These are phyloP conservation scores for Pyrenophora graminea DNA, from an alignment of 2,329 filamentous ascomycete species.

Conservation along the genomic window DNA sequence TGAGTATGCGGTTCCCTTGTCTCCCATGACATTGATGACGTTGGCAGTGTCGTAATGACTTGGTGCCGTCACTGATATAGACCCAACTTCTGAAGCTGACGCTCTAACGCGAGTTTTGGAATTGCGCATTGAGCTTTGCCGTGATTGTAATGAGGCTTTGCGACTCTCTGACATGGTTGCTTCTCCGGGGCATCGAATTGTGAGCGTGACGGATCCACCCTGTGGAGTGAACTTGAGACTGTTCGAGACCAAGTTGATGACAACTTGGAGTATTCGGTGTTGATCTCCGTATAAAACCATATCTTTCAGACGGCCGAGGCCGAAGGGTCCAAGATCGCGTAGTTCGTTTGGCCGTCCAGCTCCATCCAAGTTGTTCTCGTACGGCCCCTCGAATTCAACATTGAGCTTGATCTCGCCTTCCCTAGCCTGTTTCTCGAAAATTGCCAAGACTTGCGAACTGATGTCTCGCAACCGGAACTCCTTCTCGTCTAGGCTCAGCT, in stretches of 20 bases:
- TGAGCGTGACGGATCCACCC: slow-evolving; percentile 74
- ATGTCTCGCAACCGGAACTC: slow-evolving; percentile 87
- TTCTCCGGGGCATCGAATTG: slow-evolving; percentile 74
- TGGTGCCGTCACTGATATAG: slow-evolving; percentile 31
- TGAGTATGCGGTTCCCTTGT: slow-evolving; percentile 44
- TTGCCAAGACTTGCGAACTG: slow-evolving; percentile 77
- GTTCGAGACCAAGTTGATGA: slow-evolving; percentile 92
- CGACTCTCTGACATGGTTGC: slow-evolving; percentile 49
- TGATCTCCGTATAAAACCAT: slow-evolving; percentile 93
- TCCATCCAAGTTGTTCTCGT: slow-evolving; percentile 46
- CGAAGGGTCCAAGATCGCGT: slow-evolving; percentile 66
- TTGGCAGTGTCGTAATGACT: slow-evolving; percentile 49
- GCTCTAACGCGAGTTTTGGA: slow-evolving; percentile 37
- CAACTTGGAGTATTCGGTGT: slow-evolving; percentile 86
- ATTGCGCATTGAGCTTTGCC: slow-evolving; percentile 45
- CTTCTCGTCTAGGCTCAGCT: slow-evolving; percentile 78
- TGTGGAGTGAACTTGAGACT: slow-evolving; percentile 86
- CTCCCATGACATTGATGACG: slow-evolving; percentile 48
- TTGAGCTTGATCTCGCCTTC: slow-evolving; percentile 76
- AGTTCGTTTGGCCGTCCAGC: slow-evolving; percentile 46
- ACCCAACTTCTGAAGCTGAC: slow-evolving; percentile 40
- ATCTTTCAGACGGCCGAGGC: slow-evolving; percentile 73
- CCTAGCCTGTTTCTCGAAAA: slow-evolving; percentile 87
- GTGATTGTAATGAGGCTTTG: slow-evolving; percentile 52
- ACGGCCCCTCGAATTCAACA: slow-evolving; percentile 69